Conservation (phyloP, 164 flowering plant species). For the Liquidambar formosana region DNA sequence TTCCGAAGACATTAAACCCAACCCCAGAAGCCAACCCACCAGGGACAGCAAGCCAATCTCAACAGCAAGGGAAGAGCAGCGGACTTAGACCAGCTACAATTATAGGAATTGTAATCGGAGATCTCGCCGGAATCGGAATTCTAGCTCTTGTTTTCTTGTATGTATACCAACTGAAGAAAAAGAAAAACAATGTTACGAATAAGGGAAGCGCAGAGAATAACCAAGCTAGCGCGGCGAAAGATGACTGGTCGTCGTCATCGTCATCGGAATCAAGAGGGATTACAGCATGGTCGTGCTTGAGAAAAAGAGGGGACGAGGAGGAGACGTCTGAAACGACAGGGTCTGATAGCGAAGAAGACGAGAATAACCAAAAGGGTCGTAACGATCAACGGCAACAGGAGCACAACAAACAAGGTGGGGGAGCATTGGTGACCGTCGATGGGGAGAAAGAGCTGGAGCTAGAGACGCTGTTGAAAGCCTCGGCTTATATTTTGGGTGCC, state of each 20-base stretch:
- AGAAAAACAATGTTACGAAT: constrained; percentile 13
- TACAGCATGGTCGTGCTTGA: constrained; percentile 38
- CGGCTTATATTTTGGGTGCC: constrained; percentile 91
- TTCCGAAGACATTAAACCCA: constrained; percentile 44
- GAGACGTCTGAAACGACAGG: constrained; percentile 17
- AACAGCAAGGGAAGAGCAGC: constrained; percentile 3
- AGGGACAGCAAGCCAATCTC: neutral
- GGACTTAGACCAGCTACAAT: constrained; percentile 48
- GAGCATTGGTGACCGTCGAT: constrained; percentile 65
- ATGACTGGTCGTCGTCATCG: constrained; percentile 21
- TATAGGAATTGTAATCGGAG: constrained; percentile 58
- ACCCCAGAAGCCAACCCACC: constrained; percentile 15
- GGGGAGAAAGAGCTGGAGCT: constrained; percentile 78
- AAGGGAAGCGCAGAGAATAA: neutral
- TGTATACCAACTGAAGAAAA: constrained; percentile 45
- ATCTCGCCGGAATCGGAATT: constrained; percentile 52
- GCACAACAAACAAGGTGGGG: constrained; percentile 30
- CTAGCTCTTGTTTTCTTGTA: constrained; percentile 48
- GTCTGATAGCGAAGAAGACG: constrained; percentile 25
- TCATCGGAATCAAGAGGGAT: constrained; percentile 41
- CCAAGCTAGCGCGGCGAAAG: constrained; percentile 13
- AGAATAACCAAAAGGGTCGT: constrained; percentile 7
- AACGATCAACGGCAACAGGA: constrained; percentile 14
- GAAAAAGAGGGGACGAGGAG: constrained; percentile 24
- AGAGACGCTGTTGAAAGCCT: constrained; percentile 81